A percentile compares a stretch with the other conserved stretches of the same genome.
Evolutionary conservation across 352 stramenopile species (phyloP).

Genomic region (Lagenidium giganteum): DNA sequence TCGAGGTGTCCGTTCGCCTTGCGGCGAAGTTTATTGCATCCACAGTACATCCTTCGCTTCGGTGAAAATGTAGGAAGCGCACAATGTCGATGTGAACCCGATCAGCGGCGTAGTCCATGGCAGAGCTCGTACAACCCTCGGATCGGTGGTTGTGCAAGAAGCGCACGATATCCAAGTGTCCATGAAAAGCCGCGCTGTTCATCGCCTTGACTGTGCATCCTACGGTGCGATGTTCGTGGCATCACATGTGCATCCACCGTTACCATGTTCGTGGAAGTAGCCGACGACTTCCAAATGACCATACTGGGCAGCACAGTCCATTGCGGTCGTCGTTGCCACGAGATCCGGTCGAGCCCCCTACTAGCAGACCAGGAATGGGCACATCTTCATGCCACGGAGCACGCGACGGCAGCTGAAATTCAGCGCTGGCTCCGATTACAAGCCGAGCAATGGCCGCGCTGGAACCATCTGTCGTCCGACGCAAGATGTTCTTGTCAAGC

Average conservation of each 20-base stretch:
- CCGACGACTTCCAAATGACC: slow-evolving; percentile 8
- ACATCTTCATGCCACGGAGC: too few species aligned
- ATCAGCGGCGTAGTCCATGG: slow-evolving; percentile 12
- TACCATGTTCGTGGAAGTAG: slow-evolving; percentile 8
- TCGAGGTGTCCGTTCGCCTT: slow-evolving; percentile 21
- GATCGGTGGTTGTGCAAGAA: slow-evolving; percentile 62
- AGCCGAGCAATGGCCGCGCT: too few species aligned
- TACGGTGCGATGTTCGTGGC: slow-evolving; percentile 6
- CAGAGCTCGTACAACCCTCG: slow-evolving; percentile 58
- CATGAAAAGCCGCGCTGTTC: slow-evolving; percentile 20
- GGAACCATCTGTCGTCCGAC: too few species aligned
- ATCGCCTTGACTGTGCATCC: slow-evolving; percentile 16
- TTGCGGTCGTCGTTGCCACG: too few species aligned
- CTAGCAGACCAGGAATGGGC: too few species aligned
- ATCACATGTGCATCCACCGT: slow-evolving; percentile 1
- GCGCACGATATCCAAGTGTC: slow-evolving; percentile 55
- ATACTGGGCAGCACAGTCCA: slow-evolving; percentile 7
- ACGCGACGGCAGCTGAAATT: too few species aligned
- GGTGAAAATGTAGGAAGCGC: slow-evolving; percentile 21
- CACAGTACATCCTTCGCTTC: slow-evolving; percentile 23
- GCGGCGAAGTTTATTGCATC: slow-evolving; percentile 32
- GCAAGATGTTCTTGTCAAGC: too few species aligned
- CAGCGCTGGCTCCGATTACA: too few species aligned
- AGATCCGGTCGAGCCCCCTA: too few species aligned
- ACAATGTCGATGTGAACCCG: slow-evolving; percentile 18